Evolutionary conservation across 139 green algal genomes (phyloP).

Genomic region (Eudorina sp.): DNA sequence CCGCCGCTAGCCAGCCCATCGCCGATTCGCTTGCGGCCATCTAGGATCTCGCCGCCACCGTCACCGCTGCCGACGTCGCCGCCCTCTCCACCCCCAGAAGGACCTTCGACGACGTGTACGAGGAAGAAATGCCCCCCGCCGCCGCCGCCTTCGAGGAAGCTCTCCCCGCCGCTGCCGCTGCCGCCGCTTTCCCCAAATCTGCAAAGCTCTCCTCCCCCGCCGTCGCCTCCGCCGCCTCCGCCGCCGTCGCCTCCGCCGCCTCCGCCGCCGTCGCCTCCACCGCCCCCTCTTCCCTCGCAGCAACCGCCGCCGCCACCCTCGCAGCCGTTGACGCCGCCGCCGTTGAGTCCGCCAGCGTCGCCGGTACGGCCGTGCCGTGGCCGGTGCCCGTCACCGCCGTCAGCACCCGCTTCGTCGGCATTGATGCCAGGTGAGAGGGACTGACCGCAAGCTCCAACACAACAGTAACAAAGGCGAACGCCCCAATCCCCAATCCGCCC

Average conservation of each 20-base stretch:
- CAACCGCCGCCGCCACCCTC: neutral
- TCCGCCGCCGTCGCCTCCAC: neutral
- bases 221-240: neutral
- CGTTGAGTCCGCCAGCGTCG: neutral
- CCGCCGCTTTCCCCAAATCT: neutral
- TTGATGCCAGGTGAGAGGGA: neutral
- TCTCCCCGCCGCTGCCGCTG: neutral
- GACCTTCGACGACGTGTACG: no score
- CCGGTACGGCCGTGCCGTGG: neutral
- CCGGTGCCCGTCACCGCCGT: neutral
- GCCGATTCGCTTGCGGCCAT: no score
- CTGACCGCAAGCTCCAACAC: neutral
- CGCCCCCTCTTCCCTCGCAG: neutral
- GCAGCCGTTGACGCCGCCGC: neutral
- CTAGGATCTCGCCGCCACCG: neutral
- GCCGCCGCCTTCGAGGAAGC: neutral
- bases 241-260: neutral
- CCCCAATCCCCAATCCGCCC: no score
- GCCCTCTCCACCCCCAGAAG: neutral
- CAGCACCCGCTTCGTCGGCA: neutral
- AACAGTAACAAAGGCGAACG: neutral
- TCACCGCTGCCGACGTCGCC: neutral
- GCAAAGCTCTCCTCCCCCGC: neutral
- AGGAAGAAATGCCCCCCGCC: no score
- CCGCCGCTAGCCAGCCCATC: neutral